These are phyloP conservation scores for Sporothrix brunneoviolacea DNA, from an alignment of 2,329 filamentous ascomycete species.

Conservation along the genomic window DNA sequence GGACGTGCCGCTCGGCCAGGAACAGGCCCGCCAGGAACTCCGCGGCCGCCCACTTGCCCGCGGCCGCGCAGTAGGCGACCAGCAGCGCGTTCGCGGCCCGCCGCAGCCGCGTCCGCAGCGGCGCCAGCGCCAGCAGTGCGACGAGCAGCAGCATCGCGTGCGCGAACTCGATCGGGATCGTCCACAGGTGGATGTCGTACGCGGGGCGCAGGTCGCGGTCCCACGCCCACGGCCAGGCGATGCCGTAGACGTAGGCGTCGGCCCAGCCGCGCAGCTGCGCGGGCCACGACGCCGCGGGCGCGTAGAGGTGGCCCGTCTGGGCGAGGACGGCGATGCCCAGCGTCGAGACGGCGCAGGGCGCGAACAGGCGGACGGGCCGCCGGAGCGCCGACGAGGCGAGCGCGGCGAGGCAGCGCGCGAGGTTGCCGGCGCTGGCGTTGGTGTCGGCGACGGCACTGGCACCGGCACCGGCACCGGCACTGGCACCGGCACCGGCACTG, in stretches of 20 bases:
- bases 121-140: slow-evolving; percentile 31
- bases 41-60: slow-evolving; percentile 36
- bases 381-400: slow-evolving; percentile 42
- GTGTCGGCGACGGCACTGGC: no score
- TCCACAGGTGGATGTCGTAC: slow-evolving; percentile 42
- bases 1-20: slow-evolving; percentile 38
- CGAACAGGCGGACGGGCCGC: slow-evolving; percentile 39
- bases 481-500: no score
- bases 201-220: slow-evolving; percentile 27
- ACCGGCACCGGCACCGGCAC: no score
- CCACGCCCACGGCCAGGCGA: slow-evolving; percentile 31
- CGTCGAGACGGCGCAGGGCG: slow-evolving; percentile 38
- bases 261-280: slow-evolving; percentile 27
- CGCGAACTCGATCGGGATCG: slow-evolving; percentile 41
- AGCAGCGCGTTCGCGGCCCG: slow-evolving; percentile 26
- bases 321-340: slow-evolving; percentile 32
- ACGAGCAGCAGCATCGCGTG: slow-evolving; percentile 39
- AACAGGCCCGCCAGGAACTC: slow-evolving; percentile 42
- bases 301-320: slow-evolving; percentile 25
- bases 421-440: slow-evolving; percentile 31
- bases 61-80: slow-evolving; percentile 31
- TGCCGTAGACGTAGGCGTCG: slow-evolving; percentile 26
- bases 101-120: slow-evolving; percentile 28
- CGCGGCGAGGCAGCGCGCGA: slow-evolving; percentile 30
- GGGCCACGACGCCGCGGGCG: slow-evolving; percentile 21